Evolutionary conservation across 1,284 basidiomycete species (phyloP), one percentile per base, ranked within the genome.

Genomic region (Trichosporon ovoides): DNA sequence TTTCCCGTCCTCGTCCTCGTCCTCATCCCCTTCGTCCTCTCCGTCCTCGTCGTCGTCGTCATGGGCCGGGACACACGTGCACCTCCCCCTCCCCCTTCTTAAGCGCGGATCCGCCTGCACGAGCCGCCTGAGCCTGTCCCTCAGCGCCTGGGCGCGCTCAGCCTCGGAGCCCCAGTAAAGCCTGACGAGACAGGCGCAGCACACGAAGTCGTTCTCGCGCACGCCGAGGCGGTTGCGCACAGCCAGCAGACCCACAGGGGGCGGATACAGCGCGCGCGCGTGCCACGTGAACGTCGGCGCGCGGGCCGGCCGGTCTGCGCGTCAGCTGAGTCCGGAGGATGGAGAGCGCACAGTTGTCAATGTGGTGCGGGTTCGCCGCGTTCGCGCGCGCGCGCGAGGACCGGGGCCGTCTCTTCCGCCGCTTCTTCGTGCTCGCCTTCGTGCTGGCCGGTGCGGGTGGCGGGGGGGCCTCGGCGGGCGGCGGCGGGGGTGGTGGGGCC

Each of bases 341-440:
- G 22, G 4, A 7, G 22, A 1, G 66, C 76, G 63, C 46, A 77
- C 77, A 78, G 78, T 93, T 93, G 68, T 87, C 82, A 50, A 91
- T 81, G 77, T 92, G 91, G 75, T 94, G 91, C 5, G 90, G 91
- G 70, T 93, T 93, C 46, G 88, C 88, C 53, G 88, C 88, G 72
- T 92, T 91, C 31, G 89, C 89, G 18, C 90, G 78, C 3, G 86
- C 43, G 64, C 62, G 10, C 48, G 20, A n/a, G n/a, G n/a, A n/a
- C n/a, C 53, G 40, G 9, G 6, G 22, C 35, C 7, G 20, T 16
- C 18, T 43, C 19, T 20, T 35, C 18, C 19, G 49, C 55, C 46
- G 57, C 53, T 36, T 63, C 60, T 53, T 65, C 58, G 2, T 61
- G 55, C 14, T 57, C 46, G 28, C 35, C 51, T 28, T 33, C 18